Conservation (phyloP, 208 protist genomes). For the Acanthamoeba healyi region DNA sequence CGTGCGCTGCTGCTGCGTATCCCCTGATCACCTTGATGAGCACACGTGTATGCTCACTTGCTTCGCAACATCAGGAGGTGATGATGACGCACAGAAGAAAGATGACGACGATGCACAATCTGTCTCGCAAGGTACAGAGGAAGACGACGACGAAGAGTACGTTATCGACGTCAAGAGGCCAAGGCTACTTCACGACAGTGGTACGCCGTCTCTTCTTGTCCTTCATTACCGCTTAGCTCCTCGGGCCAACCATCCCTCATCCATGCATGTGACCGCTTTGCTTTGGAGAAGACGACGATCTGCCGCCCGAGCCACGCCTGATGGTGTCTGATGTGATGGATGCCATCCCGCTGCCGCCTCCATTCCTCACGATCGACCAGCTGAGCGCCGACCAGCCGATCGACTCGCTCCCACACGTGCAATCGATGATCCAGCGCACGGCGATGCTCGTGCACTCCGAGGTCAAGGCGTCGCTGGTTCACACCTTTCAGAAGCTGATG, state of each 20-base stretch:
- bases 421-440: no score
- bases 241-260: no score
- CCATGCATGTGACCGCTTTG: not conserved
- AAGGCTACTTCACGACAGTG: not conserved
- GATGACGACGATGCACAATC: not conserved
- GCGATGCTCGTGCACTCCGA: no score
- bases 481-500: no score
- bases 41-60: no score
- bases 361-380: no score
- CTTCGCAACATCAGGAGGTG: not conserved
- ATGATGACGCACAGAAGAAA: not conserved
- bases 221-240: not conserved
- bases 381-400: no score
- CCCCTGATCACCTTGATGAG: no score
- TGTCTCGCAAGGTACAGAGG: not conserved
- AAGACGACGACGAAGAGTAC: not conserved
- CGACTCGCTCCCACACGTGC: no score
- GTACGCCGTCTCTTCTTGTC: no score
- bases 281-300: not conserved
- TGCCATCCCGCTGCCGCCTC: not conserved
- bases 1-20: not conserved
- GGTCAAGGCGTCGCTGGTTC: no score
- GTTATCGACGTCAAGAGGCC: constrained; percentile 1
- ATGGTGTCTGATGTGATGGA: not conserved
- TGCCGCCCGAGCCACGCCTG: not conserved